phyloP scores from a whole-genome alignment of 352 stramenopile genomes.

The Thalassiosira livingstoniorum region DNA sequence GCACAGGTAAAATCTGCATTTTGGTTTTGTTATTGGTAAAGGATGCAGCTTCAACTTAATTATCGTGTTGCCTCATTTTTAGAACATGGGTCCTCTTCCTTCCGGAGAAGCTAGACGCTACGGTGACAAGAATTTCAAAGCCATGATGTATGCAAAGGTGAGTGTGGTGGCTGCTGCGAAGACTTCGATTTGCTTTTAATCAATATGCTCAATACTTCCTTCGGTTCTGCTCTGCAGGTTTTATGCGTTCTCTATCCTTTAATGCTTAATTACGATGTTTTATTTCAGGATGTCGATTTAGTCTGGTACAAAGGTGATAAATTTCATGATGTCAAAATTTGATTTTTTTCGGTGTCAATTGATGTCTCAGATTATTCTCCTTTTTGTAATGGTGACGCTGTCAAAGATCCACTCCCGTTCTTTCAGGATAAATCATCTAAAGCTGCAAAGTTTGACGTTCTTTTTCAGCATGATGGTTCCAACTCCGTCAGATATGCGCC shows the following conservation, averaged over 20 bases:
- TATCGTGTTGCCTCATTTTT: background rate
- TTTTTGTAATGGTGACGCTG: too few species aligned
- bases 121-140: slow-evolving; percentile 81
- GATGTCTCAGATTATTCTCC: too few species aligned
- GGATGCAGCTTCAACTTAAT: background rate
- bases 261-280: slow-evolving; percentile 67
- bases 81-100: slow-evolving; percentile 61
- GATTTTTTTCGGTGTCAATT: too few species aligned
- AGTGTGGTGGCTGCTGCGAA: slow-evolving; percentile 2
- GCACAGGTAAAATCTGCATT: slow-evolving; percentile 51
- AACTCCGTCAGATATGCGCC: slow-evolving; percentile 74
- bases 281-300: slow-evolving; percentile 75
- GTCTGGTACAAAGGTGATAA: slow-evolving; percentile 56
- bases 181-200: background rate
- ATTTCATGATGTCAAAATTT: too few species aligned
- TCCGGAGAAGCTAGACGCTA: slow-evolving; percentile 72
- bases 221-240: slow-evolving; percentile 37
- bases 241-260: slow-evolving; percentile 65
- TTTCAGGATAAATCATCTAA: slow-evolving; percentile 73
- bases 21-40: background rate
- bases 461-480: slow-evolving; percentile 85
- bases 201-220: background rate
- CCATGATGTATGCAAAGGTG: slow-evolving; percentile 86
- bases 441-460: slow-evolving; percentile 73
- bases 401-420: slow-evolving; percentile 55